Evolutionary conservation across 148 eudicot species (phyloP).

Genomic region (Tetragonia tetragonoides): DNA sequence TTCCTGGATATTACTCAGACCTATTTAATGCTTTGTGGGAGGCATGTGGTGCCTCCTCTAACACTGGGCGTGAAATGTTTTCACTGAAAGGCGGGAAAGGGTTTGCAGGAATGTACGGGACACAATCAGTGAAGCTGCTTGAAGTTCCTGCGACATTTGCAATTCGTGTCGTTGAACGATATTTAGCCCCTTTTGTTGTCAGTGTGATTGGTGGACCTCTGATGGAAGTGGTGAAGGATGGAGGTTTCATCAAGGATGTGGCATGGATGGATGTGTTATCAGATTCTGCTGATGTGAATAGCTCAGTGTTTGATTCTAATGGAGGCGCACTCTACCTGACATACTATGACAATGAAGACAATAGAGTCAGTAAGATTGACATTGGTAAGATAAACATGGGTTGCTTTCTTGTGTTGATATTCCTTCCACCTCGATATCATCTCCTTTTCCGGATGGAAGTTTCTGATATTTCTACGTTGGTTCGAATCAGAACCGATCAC

Average conservation of each 20-base stretch:
- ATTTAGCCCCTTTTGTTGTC: conserved; percentile 75
- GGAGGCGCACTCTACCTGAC: conserved; percentile 68
- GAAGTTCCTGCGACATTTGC: conserved; percentile 62
- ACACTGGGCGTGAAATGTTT: conserved; percentile 78
- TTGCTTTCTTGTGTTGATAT: conserved; percentile 66
- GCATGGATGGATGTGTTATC: conserved; percentile 45
- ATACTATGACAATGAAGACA: conserved; percentile 54
- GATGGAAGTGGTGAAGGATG: conserved; percentile 52
- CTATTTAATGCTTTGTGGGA: conserved; percentile 93
- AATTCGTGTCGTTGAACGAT: conserved; percentile 57
- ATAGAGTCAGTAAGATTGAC: conserved; percentile 30
- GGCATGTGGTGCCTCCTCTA: conserved; percentile 71
- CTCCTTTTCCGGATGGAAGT: conserved; percentile 91
- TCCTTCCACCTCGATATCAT: conserved; percentile 91
- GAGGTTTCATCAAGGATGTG: conserved; percentile 53
- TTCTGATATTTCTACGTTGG: conserved; percentile 66
- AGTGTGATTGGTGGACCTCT: conserved; percentile 77
- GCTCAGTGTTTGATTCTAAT: conserved; percentile 26
- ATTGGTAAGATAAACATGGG: conserved; percentile 62
- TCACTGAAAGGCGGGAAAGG: conserved; percentile 79
- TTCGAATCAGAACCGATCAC: conserved; percentile 90
- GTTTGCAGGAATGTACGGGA: conserved; percentile 67
- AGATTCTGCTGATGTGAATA: conserved; percentile 37
- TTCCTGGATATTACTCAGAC: conserved; percentile 47
- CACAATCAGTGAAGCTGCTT: conserved; percentile 85